Evolutionary conservation across 2,329 filamentous ascomycete species (phyloP).

Genomic region (Ophiostoma himal-ulmi): DNA sequence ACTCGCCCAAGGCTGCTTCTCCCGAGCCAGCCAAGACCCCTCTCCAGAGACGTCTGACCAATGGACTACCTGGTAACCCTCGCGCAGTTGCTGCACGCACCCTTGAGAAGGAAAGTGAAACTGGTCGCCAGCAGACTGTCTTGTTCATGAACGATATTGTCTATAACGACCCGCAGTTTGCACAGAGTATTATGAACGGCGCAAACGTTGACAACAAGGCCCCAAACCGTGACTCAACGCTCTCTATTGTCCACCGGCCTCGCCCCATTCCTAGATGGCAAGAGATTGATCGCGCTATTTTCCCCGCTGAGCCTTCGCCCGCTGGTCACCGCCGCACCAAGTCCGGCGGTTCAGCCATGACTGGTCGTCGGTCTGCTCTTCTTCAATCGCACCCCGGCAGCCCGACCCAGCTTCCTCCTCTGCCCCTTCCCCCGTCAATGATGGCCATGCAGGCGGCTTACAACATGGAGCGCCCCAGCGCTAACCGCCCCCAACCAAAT

Average conservation of each 20-base stretch:
- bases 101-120: constrained; percentile 29
- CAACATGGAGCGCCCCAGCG: constrained; percentile 16
- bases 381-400: constrained; percentile 41
- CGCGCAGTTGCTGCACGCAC: constrained; percentile 35
- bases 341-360: constrained; percentile 43
- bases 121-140: constrained; percentile 42
- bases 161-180: constrained; percentile 47
- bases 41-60: constrained; percentile 41
- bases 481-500: constrained; percentile 43
- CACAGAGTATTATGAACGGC: constrained; percentile 45
- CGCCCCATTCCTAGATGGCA: constrained; percentile 50
- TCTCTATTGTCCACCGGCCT: constrained; percentile 45
- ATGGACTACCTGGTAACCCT: constrained; percentile 46
- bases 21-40: constrained; percentile 36
- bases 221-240: constrained; percentile 31
- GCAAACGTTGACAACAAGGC: constrained; percentile 31
- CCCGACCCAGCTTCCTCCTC: constrained; percentile 46
- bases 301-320: constrained; percentile 41
- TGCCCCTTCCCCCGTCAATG: constrained; percentile 49
- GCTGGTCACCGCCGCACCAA: constrained; percentile 43
- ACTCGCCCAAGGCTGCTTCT: constrained; percentile 31
- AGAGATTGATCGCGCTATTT: constrained; percentile 43
- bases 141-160: constrained; percentile 53
- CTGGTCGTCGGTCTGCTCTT: constrained; percentile 40
- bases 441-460: constrained; percentile 30